Conservation (phyloP, 805 yeast species). For the Debaryomyces maramus region DNA sequence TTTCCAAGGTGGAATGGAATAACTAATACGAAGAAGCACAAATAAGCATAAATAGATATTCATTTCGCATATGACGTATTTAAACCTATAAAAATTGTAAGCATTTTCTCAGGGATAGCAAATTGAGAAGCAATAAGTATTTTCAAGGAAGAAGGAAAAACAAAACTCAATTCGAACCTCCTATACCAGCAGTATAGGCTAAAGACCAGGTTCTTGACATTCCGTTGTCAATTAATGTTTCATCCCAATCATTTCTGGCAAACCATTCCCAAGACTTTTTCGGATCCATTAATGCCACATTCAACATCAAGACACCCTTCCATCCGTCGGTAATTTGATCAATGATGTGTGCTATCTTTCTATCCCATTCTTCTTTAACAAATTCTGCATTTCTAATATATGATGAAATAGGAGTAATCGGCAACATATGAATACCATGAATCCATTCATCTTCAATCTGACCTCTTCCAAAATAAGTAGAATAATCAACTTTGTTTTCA, state of each 20-base stretch:
- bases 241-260: constrained; percentile 50
- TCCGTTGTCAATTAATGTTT: constrained; percentile 71
- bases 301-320: constrained; percentile 71
- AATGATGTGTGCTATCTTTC: constrained; percentile 45
- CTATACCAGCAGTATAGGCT: constrained; percentile 64
- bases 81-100: no score
- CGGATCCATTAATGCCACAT: constrained; percentile 76
- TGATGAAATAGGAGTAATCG: constrained; percentile 67
- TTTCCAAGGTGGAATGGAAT: constrained; percentile 28
- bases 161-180: constrained; percentile 19
- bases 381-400: constrained; percentile 55
- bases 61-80: no score
- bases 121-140: no score
- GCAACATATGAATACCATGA: constrained; percentile 78
- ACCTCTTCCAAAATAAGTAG: constrained; percentile 76
- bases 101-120: no score
- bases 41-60: neutral
- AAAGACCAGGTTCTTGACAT: constrained; percentile 87
- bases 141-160: neutral
- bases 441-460: constrained; percentile 58
- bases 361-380: constrained; percentile 65
- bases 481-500: constrained; percentile 70
- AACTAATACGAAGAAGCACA: constrained; percentile 1
- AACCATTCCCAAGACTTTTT: constrained; percentile 42
- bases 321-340: constrained; percentile 61